Evolutionary conservation across 306 rosid genomes (phyloP).

Genomic region (Mucuna pruriens): DNA sequence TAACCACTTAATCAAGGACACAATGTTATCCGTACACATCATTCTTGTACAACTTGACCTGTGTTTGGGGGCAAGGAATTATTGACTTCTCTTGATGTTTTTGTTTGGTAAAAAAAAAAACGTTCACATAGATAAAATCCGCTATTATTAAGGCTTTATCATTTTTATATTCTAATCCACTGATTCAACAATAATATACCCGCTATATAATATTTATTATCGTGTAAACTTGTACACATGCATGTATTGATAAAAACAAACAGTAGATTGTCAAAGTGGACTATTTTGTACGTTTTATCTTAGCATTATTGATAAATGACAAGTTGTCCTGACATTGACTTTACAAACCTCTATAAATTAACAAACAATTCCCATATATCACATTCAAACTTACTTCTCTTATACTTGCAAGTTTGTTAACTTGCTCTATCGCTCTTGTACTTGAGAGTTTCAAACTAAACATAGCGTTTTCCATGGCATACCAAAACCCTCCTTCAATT

Average conservation of each 20-base stretch:
- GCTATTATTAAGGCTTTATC: neutral
- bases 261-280: neutral
- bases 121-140: neutral
- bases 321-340: conserved; percentile 13
- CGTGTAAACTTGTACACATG: neutral
- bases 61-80: neutral
- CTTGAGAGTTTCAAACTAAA: neutral
- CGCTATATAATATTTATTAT: neutral
- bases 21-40: neutral
- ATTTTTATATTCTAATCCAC: neutral
- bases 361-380: neutral
- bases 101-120: neutral
- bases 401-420: neutral
- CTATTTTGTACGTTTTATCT: neutral
- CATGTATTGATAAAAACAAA: neutral
- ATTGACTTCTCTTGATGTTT: neutral
- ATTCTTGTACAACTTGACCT: neutral
- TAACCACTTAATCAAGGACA: too few relatives aligned
- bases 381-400: neutral
- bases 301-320: neutral
- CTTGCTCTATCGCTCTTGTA: neutral
- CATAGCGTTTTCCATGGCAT: conserved; percentile 7
- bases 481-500: conserved; percentile 29
- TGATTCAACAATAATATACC: neutral
- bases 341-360: neutral